phyloP scores from a whole-genome alignment of 306 rosid genomes.

The Vigna mungo region DNA sequence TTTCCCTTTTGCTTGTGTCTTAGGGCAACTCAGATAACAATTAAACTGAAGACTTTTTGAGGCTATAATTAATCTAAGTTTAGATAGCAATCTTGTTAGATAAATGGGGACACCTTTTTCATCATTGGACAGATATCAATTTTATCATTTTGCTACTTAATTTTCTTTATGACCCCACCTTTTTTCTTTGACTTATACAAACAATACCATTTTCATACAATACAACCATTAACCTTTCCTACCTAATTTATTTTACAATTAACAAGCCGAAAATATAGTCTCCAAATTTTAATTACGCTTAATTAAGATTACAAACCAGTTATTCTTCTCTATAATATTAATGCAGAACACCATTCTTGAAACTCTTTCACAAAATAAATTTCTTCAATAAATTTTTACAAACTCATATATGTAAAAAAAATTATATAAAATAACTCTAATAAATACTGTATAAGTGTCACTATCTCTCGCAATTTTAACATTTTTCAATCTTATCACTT shows the following conservation, averaged over 20 bases:
- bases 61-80: constrained; percentile 34
- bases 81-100: constrained; percentile 36
- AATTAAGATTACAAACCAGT: neutral
- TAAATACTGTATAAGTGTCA: too few species aligned
- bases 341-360: neutral
- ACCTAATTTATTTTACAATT: neutral
- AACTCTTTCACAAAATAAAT: neutral
- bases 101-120: constrained; percentile 38
- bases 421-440: too few species aligned
- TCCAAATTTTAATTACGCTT: constrained; percentile 2
- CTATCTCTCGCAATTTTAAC: too few species aligned
- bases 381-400: neutral
- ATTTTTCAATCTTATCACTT: too few species aligned
- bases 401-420: too few species aligned
- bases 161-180: constrained; percentile 36
- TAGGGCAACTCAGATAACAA: constrained; percentile 44
- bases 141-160: constrained; percentile 33
- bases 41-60: constrained; percentile 43
- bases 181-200: constrained; percentile 49
- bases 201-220: constrained; percentile 31
- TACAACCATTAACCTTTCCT: neutral
- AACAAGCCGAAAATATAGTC: constrained; percentile 13
- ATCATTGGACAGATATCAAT: constrained; percentile 37
- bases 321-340: neutral
- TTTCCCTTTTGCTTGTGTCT: constrained; percentile 38